Percentiles rank a stretch among this genome's conserved stretches.
Conservation (phyloP, 805 yeast genomes). For the Ascoidea asiatica region DNA sequence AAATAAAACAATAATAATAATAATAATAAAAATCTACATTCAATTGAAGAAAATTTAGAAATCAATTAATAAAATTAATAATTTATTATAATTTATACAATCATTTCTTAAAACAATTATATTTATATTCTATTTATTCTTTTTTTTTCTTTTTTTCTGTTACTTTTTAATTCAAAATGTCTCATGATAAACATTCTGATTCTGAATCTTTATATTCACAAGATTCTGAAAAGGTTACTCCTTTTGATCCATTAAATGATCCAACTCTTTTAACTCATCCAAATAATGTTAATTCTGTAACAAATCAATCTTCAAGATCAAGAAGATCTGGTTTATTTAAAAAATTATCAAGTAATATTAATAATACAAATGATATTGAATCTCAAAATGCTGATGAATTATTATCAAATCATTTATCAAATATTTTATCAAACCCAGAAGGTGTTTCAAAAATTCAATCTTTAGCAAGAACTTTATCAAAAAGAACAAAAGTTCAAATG, state of each 20-base stretch:
- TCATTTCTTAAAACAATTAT: too few relatives aligned
- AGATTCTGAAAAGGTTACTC: conserved; percentile 2
- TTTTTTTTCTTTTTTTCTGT: not conserved
- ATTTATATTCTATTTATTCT: too few relatives aligned
- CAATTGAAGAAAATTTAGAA: too few relatives aligned
- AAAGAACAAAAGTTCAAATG: conserved; percentile 31
- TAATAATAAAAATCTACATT: too few relatives aligned
- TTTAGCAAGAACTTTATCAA: conserved; percentile 35
- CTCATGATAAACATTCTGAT: conserved; percentile 1
- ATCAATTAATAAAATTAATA: too few relatives aligned
- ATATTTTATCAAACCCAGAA: conserved; percentile 16
- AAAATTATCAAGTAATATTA: conserved; percentile 2
- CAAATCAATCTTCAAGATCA: conserved; percentile 1
- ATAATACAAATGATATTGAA: conserved; percentile 4
- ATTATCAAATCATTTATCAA: conserved; percentile 9
- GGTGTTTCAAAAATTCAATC: conserved; percentile 29
- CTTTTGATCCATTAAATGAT: conserved; percentile 2
- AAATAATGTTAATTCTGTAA: not conserved
- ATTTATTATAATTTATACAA: too few relatives aligned
- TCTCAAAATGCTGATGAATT: conserved; percentile 7
- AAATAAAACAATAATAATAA: too few relatives aligned
- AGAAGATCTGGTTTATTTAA: conserved; percentile 1
- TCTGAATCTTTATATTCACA: conserved; percentile 1
- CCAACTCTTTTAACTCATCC: conserved; percentile 1
- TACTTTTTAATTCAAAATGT: not conserved